Base-by-base conservation (phyloP, 2,329 filamentous ascomycete genomes). In the Atkinsonella texensis region DNA sequence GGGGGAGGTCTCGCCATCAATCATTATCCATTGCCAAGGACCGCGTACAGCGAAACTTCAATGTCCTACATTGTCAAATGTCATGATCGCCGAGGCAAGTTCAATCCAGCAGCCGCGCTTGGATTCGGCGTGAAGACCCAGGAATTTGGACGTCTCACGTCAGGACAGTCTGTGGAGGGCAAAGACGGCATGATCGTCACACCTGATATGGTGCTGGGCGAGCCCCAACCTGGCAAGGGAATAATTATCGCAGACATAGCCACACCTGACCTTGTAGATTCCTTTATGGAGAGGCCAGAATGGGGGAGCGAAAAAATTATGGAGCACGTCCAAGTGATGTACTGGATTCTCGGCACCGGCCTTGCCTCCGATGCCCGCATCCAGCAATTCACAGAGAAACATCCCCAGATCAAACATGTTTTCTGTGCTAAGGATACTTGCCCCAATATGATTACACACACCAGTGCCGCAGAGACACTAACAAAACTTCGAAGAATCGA, bases 51-150 rank as follows among this genome's bases (percentile, higher is more conserved):
- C 1, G 71, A 73, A 31, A 81, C 83, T 46, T 83, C 88, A 6
- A 72, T 96, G 58, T 95, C 85, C 53, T 98, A 98, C 66, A 84
- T 98, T 53, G 77, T 95, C 62, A 87, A 88, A 58, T 81, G 80
- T 50, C 81, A 89, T 55, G 74, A 83, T 39, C 77, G 85, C 50
- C 80, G 93, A 50, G 93, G 93, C 49, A 91, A 85, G 60, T 96
- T 98, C 62, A 75, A 87, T 54, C 70, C 79, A 0, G 64, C 76
- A 46, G 79, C 74, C 52, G 91, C 89, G 0, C 74, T 70, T 54
- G 73, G 70, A 31, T 69, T 89, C 2, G 84, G 84, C 1, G 77
- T 97, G 0, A 68, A 70, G 18, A 75, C 72, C 49, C 64, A 58
- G 0, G 70, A 83, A 47, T 94, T 76, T 65, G 73, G 73, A 38